Evolutionary conservation across 2,329 filamentous ascomycete genomes (phyloP), one percentile per base, ranked within the genome.

Genomic region (Raffaelea albimanens): DNA sequence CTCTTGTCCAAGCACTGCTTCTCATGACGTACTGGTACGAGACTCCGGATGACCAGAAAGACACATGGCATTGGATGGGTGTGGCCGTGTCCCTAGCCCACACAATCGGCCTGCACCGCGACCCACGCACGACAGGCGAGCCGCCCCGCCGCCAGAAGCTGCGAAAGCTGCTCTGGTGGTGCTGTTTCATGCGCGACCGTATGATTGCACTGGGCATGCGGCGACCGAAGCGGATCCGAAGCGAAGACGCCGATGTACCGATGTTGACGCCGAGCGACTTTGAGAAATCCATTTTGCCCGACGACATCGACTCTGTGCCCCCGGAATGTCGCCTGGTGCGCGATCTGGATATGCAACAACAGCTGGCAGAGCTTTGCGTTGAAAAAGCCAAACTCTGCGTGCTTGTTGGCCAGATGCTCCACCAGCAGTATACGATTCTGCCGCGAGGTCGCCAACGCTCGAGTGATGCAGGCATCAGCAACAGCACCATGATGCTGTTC

Each of bases 51-150:
- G 91, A 96, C 62, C 88, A 95, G 61, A 96, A 96, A 65, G 91
- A 96, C 63, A 96, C 90, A 41, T 96, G 91, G 87, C 90, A 96
- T 62, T 96, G 90, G 91, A 95, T 96, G 87, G 91, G 91, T 18
- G 87, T 96, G 34, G 91, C 90, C 39, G 87, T 95, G 50, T 95
- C 90, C 13, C 72, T 96, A 42, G 90, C 89, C 45, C 88, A 95
- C 63, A 95, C 90, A 13, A 95, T 96, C 54, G 90, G 91, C 5
- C 74, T 96, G 18, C 89, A 97, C 64, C 85, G 90, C 53, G 87
- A 95, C 58, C 88, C 89, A 2, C 48, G 50, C 19, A 84, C 82
- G 49, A 88, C 86, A 9, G 82, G 78, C 56, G 87, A 95, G 77
- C 76, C 85, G 36, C 65, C 69, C 3, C 74, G 78, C 46, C 84